Conservation (phyloP, 1,284 basidiomycete genomes). For the Crucibulum cyathiforme region DNA sequence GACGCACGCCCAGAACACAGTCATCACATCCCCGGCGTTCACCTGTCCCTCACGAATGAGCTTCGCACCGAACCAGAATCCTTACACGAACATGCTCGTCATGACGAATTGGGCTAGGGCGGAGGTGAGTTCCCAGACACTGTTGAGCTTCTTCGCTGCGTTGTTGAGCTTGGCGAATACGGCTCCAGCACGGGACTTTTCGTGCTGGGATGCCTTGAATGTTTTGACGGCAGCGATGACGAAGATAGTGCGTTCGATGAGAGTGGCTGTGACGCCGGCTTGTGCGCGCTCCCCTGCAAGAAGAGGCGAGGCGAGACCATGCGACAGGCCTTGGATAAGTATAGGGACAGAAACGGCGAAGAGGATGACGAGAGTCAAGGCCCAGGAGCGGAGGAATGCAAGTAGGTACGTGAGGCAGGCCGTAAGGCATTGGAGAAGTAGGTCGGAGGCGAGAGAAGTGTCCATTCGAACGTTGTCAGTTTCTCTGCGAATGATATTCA, state of each 20-base stretch:
- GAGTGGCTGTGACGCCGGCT: constrained; percentile 75
- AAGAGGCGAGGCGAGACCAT: constrained; percentile 70
- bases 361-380: background rate
- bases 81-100: constrained; percentile 58
- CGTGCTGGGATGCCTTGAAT: constrained; percentile 83
- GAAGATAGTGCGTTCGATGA: constrained; percentile 79
- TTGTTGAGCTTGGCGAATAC: constrained; percentile 55
- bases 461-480: background rate
- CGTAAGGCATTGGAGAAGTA: background rate
- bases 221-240: constrained; percentile 94
- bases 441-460: background rate
- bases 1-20: constrained; percentile 95
- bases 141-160: constrained; percentile 62
- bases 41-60: constrained; percentile 62
- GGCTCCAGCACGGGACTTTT: constrained; percentile 55
- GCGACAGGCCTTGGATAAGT: constrained; percentile 77
- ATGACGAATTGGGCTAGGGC: constrained; percentile 79
- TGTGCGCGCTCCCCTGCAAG: constrained; percentile 73
- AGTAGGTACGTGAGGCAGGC: constrained; percentile 49
- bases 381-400: background rate
- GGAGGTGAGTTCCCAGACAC: constrained; percentile 81
- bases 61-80: constrained; percentile 18
- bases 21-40: constrained; percentile 81
- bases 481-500: background rate
- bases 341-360: constrained; percentile 76